Conservation (phyloP, 169 alveolate genomes). For the Babesia bigemina region DNA sequence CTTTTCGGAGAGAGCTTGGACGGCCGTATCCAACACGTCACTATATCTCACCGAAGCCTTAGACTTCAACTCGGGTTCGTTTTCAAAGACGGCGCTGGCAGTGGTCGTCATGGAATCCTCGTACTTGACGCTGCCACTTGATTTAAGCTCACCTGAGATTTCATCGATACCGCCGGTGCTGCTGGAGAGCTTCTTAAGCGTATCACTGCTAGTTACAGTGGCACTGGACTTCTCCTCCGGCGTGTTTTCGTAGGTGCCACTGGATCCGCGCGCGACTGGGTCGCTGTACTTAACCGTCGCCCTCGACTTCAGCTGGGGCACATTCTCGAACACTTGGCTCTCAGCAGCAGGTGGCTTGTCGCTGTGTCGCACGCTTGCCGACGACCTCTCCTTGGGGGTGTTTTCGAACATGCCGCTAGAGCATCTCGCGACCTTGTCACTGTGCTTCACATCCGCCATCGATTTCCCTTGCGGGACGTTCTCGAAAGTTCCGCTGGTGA, state of each 20-base stretch:
- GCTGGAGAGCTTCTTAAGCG: neutral
- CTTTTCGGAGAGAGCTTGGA: neutral
- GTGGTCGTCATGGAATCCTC: neutral
- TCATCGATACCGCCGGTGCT: constrained; percentile 13
- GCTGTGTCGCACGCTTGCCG: constrained; percentile 35
- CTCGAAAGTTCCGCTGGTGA: constrained; percentile 49
- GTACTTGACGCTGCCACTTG: constrained; percentile 35
- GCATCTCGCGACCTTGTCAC: neutral
- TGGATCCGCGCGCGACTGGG: neutral
- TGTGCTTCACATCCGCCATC: constrained; percentile 47
- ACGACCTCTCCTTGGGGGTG: constrained; percentile 41
- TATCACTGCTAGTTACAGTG: constrained; percentile 11
- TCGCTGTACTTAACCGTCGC: constrained; percentile 6
- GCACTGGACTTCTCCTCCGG: constrained; percentile 30
- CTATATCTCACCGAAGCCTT: constrained; percentile 39
- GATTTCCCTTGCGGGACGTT: constrained; percentile 55
- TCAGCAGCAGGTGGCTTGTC: neutral
- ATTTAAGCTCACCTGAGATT: constrained; percentile 33
- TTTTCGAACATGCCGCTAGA: constrained; percentile 48
- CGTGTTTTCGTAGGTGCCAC: constrained; percentile 33
- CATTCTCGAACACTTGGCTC: constrained; percentile 5
- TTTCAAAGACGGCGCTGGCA: constrained; percentile 1
- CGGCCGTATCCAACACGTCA: constrained; percentile 7
- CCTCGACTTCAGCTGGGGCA: constrained; percentile 2
- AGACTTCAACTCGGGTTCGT: constrained; percentile 29